Percentiles rank a stretch among this genome's conserved stretches.
Conservation (phyloP, 768 basidiomycete species). For the Trametes villosa region DNA sequence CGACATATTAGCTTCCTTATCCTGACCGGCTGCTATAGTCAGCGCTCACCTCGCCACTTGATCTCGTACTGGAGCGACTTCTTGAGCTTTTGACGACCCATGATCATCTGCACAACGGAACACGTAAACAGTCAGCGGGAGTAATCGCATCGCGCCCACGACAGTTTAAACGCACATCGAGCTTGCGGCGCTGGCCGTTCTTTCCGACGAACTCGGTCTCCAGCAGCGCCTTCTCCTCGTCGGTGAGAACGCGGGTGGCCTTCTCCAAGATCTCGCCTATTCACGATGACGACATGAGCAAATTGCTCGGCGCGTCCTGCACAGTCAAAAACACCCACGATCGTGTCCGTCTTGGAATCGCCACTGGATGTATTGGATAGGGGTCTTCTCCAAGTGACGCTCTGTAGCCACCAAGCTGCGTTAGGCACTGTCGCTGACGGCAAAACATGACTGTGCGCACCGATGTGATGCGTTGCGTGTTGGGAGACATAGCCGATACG, state of each 20-base stretch:
- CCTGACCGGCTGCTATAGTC: not conserved
- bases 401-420: conserved; percentile 48
- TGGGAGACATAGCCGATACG: conserved; percentile 98
- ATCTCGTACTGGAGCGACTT: conserved; percentile 94
- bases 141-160: not conserved
- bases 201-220: conserved; percentile 90
- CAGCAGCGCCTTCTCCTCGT: conserved; percentile 77
- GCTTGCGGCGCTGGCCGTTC: conserved; percentile 87
- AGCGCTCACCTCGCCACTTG: conserved; percentile 66
- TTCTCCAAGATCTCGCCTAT: conserved; percentile 90
- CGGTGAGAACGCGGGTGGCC: conserved; percentile 86
- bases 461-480: conserved; percentile 96
- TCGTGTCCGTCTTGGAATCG: conserved; percentile 99
- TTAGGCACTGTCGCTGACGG: conserved; percentile 22
- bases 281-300: not conserved
- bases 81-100: conserved; percentile 97
- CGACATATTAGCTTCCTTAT: not conserved
- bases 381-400: conserved; percentile 94
- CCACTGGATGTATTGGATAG: conserved; percentile 98
- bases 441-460: conserved; percentile 39
- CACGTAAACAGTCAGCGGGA: conserved; percentile 5
- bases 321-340: conserved; percentile 55
- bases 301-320: not conserved
- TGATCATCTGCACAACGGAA: conserved; percentile 57
- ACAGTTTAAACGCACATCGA: conserved; percentile 65